These are phyloP conservation scores for Calonectria hongkongensis DNA, from an alignment of 2,329 filamentous ascomycete species.

Conservation along the genomic window DNA sequence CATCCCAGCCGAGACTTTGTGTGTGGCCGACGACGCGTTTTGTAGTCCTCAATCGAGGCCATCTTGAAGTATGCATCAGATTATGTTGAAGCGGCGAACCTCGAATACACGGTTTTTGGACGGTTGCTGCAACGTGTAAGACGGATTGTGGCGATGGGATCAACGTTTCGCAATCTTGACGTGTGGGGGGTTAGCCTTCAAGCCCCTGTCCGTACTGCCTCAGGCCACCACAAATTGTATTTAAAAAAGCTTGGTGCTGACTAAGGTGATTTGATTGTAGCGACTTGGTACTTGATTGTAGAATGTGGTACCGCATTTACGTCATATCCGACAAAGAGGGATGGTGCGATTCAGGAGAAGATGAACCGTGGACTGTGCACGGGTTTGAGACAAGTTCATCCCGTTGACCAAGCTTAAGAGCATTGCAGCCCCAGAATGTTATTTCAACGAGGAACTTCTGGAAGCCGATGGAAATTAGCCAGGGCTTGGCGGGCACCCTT, in stretches of 20 bases:
- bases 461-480: not conserved
- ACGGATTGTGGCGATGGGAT: not conserved
- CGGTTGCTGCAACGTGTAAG: not conserved
- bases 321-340: not conserved
- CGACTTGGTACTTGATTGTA: no score
- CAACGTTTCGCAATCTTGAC: conserved; percentile 11
- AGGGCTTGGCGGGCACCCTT: not conserved
- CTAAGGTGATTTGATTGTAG: not conserved
- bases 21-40: not conserved
- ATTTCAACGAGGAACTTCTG: not conserved
- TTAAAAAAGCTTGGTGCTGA: not conserved
- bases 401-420: not conserved
- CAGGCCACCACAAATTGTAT: not conserved
- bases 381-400: not conserved
- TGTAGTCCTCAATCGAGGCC: not conserved
- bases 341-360: not conserved
- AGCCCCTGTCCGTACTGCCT: not conserved
- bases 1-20: conserved; percentile 9
- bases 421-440: not conserved
- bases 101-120: not conserved
- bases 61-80: not conserved
- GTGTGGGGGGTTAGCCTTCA: not conserved
- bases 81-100: not conserved
- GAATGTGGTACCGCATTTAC: not conserved
- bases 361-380: not conserved